Base-by-base conservation (phyloP, 1,139 yeast genomes). In the Zygosaccharomyces pseudobailii region DNA sequence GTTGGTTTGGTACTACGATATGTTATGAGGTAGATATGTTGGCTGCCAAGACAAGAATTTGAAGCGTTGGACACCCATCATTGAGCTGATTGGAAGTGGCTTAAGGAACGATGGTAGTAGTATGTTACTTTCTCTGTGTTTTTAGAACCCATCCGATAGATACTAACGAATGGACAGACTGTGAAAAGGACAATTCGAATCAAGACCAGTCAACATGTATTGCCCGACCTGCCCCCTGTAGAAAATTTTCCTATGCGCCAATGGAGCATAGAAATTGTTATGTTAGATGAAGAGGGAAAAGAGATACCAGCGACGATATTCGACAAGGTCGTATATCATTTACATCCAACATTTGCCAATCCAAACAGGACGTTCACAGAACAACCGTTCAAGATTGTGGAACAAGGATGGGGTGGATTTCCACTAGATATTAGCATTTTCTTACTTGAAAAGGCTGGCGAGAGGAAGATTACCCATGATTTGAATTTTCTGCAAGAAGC, bases 321-420 rank as follows among this genome's bases (percentile, higher is more conserved):
- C 65, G 97, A 92, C 66, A 87, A 84, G 68, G 97, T 89, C 46
- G 87, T 95, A 19, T 92, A 90, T 67, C 83, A 88, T 59, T 77
- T 92, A 57, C 98, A 92, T 72, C 97, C 97, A 33, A 92, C 98
- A 10, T 92, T 92, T 69, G 80, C 82, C 47, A 88, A 88, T 66
- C 98, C 97, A 8, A 82, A 79, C 54, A 78, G 97, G 69, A 75
- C 84, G 6, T 68, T 88, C 61, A 88, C 87, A 62, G 82, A 82
- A 61, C 80, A 87, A 20, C 98, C 98, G n/a, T 92, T 90, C 71
- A 78, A 72, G 62, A 84, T 92, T 47, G 87, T 83, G 64, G 98
- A 92, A 68, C 85, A 88, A 71, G 98, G 98, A 42, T 92, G 98
- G 98, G 98, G 98, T 63, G 98, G 92, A 58, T 90, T 90, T 62